These are phyloP conservation scores for Fraxinus sp. DNA, from an alignment of 305 asterid species.

Conservation along the genomic window DNA sequence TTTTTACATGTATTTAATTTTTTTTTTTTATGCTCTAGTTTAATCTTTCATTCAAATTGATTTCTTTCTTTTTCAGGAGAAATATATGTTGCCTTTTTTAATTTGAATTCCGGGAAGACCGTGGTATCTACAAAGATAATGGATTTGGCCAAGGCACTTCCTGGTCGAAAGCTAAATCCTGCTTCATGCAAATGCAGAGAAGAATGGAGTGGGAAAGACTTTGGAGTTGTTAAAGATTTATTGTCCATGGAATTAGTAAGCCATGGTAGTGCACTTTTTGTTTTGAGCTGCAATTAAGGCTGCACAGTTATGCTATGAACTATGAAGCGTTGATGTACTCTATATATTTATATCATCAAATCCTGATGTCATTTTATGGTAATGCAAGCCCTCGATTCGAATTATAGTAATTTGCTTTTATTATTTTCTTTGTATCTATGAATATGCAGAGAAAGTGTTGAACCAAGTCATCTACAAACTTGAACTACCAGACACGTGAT, in stretches of 20 bases:
- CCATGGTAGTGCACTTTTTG: constrained; percentile 69
- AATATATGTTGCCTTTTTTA: constrained; percentile 69
- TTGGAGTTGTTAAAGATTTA: constrained; percentile 42
- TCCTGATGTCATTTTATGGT: not conserved
- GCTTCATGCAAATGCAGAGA: constrained; percentile 53
- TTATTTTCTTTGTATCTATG: no score
- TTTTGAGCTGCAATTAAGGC: constrained; percentile 45
- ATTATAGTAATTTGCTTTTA: not conserved
- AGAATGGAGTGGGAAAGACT: constrained; percentile 67
- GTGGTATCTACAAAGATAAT: constrained; percentile 39
- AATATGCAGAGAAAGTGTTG: not conserved
- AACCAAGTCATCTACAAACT: not conserved
- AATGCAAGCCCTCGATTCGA: not conserved
- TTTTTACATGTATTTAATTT: not conserved
- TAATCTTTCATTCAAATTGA: not conserved
- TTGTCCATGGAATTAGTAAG: constrained; percentile 41
- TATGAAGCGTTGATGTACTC: not conserved
- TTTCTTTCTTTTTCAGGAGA: constrained; percentile 46
- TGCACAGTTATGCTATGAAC: not conserved
- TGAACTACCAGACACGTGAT: not conserved
- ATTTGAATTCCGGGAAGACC: constrained; percentile 43
- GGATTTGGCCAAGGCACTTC: constrained; percentile 51
- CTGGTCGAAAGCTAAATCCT: constrained; percentile 18
- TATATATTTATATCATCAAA: not conserved
- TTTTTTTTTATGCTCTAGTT: not conserved